These are phyloP conservation scores for Cicer pinnatifidum DNA, from an alignment of 306 rosid species.

Conservation along the genomic window DNA sequence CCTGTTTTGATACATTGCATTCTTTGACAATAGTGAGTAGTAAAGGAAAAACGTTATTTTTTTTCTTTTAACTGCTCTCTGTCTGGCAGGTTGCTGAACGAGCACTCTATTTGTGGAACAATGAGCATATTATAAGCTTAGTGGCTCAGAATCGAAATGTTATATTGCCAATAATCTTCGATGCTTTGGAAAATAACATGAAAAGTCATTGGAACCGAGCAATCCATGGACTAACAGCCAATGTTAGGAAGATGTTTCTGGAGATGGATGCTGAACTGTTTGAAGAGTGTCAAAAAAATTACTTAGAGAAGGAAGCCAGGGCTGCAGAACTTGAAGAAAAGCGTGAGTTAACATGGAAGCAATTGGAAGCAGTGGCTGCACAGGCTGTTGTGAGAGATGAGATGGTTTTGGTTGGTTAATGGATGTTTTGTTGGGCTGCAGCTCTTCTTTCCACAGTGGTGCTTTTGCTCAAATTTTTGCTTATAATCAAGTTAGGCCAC, in stretches of 20 bases:
- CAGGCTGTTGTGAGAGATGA: conserved; percentile 52
- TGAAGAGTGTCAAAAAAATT: conserved; percentile 56
- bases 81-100: conserved; percentile 68
- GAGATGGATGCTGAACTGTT: conserved; percentile 66
- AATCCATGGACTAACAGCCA: conserved; percentile 59
- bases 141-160: conserved; percentile 59
- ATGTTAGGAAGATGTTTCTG: conserved; percentile 58
- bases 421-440: conserved; percentile 43
- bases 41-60: conserved; percentile 14
- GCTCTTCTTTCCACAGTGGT: conserved; percentile 38
- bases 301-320: conserved; percentile 56
- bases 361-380: conserved; percentile 68
- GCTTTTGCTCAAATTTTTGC: conserved; percentile 42
- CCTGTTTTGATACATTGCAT: background rate
- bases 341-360: conserved; percentile 63
- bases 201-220: conserved; percentile 68
- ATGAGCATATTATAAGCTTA: conserved; percentile 59
- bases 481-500: conserved; percentile 27
- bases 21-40: conserved; percentile 10
- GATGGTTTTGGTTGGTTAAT: conserved; percentile 64
- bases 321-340: conserved; percentile 53
- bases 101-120: conserved; percentile 74
- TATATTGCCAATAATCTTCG: conserved; percentile 65
- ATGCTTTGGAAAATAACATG: conserved; percentile 63
- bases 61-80: conserved; percentile 25